Base-by-base conservation (phyloP, 805 yeast species). In the Candida lessepsii region DNA sequence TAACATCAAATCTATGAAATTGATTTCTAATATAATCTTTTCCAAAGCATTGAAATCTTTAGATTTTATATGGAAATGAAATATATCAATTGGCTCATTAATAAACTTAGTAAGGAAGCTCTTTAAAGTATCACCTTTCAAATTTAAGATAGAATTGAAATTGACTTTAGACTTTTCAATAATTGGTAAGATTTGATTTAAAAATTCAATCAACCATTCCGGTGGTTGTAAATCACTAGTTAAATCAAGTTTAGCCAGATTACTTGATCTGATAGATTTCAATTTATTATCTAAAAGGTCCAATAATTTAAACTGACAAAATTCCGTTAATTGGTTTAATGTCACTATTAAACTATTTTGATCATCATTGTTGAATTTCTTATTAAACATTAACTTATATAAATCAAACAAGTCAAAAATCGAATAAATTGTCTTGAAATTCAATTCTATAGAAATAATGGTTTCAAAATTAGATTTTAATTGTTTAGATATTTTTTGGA, bases 161-260 rank as follows among this genome's bases (percentile, higher is more conserved):
- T 52, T 49, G 29, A 43, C 52, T 17, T 39, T 42, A 42, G 48
- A 45, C 42, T 56, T 65, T 45, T 78, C 80, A 45, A 84, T 71
- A 2, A 86, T 59, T 1, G 78, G 78, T 41, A 82, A 67, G 20
- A 84, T 65, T 11, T 78, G 83, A 0, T 77, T 65, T 35, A 83
- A 71, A 49, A 82, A 80, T n/a, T 78, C 82, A 35, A 75, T 66
- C 16, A 86, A 63, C 89, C 95, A 90, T 44, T 86, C 95, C 0
- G 97, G 96, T 4, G 95, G 81, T 45, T 82, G 76, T 16, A 86
- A 64, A 45, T 86, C 86, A n/a, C 28, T 27, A 20, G 72, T 73
- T 53, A 52, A 61, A 28, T 67, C 73, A 15, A 67, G 48, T 38
- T 63, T 62, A 2, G 73, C 71, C 60, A 53, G 63, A 42, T 63